These are phyloP conservation scores for Fusarium papillatum DNA, from an alignment of 2,329 filamentous ascomycete species.

Conservation along the genomic window DNA sequence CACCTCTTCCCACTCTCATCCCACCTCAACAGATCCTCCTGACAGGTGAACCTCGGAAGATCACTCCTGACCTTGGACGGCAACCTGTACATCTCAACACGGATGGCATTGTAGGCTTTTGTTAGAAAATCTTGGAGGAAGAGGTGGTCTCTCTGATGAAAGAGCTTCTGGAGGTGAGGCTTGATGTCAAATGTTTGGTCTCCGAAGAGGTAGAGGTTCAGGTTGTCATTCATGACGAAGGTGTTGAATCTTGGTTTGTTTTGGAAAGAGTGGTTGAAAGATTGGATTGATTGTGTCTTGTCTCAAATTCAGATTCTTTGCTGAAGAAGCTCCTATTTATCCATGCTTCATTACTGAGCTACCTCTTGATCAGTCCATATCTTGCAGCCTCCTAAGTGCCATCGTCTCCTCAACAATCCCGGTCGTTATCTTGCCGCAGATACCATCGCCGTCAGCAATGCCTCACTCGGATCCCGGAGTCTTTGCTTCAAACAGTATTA, in stretches of 20 bases:
- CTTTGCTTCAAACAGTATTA: neutral
- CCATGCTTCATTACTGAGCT: neutral
- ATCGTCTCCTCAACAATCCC: neutral
- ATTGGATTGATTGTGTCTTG: conserved; percentile 9
- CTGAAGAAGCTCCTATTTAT: conserved; percentile 13
- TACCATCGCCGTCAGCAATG: neutral
- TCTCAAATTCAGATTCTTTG: neutral
- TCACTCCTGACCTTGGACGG: conserved; percentile 29
- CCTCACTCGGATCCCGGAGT: conserved; percentile 20
- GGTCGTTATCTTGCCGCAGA: neutral
- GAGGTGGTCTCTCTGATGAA: conserved; percentile 37
- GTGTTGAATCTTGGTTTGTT: conserved; percentile 36
- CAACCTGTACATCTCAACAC: conserved; percentile 30
- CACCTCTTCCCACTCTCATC: conserved; percentile 33
- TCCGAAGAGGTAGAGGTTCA: conserved; percentile 36
- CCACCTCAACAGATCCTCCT: conserved; percentile 34
- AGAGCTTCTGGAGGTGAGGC: conserved; percentile 25
- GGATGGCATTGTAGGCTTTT: conserved; percentile 33
- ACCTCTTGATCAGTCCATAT: neutral
- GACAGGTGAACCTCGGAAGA: conserved; percentile 33
- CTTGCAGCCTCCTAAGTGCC: neutral
- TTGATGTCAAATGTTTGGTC: conserved; percentile 38
- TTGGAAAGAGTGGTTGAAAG: conserved; percentile 26
- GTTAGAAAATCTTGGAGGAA: conserved; percentile 36
- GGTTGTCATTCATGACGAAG: conserved; percentile 23